These are phyloP conservation scores for Vairimorpha necatrix DNA, from an alignment of 371 early-diverging fungal genomes.

Conservation along the genomic window DNA sequence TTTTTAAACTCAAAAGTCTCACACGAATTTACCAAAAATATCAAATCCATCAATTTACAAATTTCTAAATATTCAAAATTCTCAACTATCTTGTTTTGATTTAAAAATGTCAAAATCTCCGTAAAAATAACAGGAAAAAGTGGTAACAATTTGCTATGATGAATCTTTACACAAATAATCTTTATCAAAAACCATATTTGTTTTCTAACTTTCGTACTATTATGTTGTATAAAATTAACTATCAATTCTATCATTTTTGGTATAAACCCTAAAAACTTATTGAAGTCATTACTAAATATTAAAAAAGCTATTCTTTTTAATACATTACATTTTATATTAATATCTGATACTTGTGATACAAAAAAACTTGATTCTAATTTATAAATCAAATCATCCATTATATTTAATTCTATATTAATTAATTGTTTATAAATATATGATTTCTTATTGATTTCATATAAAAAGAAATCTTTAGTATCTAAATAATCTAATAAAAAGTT, in stretches of 20 bases:
- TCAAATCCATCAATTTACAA: conserved; percentile 43
- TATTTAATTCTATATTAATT: conserved; percentile 33
- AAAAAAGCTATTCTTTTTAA: conserved; percentile 54
- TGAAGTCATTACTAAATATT: conserved; percentile 42
- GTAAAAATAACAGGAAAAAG: conserved; percentile 53
- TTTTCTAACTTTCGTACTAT: conserved; percentile 26
- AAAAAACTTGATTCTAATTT: conserved; percentile 47
- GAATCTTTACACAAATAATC: conserved; percentile 46
- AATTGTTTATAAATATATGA: conserved; percentile 38
- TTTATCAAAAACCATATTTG: conserved; percentile 39
- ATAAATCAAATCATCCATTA: conserved; percentile 41
- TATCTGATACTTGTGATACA: conserved; percentile 50
- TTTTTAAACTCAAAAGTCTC: conserved; percentile 46
- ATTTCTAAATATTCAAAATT: not conserved
- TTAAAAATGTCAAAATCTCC: conserved; percentile 19
- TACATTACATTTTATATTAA: conserved; percentile 27
- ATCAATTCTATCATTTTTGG: conserved; percentile 44
- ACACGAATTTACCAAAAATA: conserved; percentile 41
- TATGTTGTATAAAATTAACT: conserved; percentile 3
- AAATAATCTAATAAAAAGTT: conserved; percentile 48
- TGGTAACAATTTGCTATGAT: conserved; percentile 36
- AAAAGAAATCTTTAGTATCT: conserved; percentile 49
- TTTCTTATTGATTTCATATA: conserved; percentile 36
- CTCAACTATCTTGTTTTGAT: not conserved
- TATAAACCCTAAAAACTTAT: conserved; percentile 33